Percentiles rank a stretch among this genome's conserved stretches.
These are phyloP conservation scores for Marasmius fiardii DNA, from an alignment of 1,284 basidiomycete species.

Conservation along the genomic window DNA sequence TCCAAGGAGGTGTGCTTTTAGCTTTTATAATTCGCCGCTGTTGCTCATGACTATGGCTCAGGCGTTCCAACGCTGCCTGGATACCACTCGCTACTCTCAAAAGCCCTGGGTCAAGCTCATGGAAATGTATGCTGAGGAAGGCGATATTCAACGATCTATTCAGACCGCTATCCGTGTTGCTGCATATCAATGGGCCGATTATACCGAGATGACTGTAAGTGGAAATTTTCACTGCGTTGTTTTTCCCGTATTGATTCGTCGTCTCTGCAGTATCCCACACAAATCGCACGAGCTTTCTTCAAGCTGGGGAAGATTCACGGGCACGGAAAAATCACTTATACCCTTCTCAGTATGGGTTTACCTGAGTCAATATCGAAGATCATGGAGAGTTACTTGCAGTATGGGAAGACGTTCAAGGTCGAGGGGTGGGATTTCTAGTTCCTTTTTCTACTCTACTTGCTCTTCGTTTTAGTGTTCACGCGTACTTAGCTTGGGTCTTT, in stretches of 20 bases:
- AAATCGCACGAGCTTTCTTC: constrained; percentile 88
- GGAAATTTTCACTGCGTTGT: constrained; percentile 14
- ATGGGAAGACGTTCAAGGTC: constrained; percentile 79
- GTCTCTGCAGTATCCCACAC: constrained; percentile 75
- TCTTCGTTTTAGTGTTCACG: background rate
- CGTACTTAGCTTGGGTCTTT: too few relatives aligned
- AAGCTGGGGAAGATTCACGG: constrained; percentile 94
- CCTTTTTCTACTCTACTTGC: background rate
- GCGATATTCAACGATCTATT: constrained; percentile 86
- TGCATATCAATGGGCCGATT: constrained; percentile 87
- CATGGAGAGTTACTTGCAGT: constrained; percentile 81
- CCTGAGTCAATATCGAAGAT: constrained; percentile 83
- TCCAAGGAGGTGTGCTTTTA: constrained; percentile 66
- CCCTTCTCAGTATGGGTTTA: constrained; percentile 89
- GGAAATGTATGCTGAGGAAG: constrained; percentile 93
- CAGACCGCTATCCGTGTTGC: constrained; percentile 92
- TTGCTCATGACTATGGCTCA: background rate
- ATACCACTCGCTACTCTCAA: constrained; percentile 80
- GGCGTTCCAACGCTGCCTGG: constrained; percentile 92
- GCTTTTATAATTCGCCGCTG: background rate
- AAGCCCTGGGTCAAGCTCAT: constrained; percentile 93
- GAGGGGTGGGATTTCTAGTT: constrained; percentile 73
- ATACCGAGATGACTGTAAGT: constrained; percentile 81
- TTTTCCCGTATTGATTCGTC: constrained; percentile 1
- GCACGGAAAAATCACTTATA: constrained; percentile 91